Evolutionary conservation across 371 early-diverging fungal species (phyloP), one percentile per base, ranked within the genome.

Genomic region (Actinomortierella wolfii): DNA sequence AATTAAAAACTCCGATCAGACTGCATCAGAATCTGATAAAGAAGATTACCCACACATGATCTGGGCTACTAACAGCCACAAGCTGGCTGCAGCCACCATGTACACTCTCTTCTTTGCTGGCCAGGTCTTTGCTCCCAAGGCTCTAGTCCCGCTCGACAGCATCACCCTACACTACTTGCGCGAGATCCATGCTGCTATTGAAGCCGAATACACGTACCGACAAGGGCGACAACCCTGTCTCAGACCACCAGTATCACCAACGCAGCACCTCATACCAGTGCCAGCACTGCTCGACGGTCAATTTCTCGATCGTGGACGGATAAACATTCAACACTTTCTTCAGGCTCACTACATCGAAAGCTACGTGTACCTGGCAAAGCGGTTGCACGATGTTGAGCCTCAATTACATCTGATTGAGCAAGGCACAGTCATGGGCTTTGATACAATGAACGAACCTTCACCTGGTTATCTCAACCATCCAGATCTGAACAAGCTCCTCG

Each of bases 41-140:
- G 47, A 57, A 1, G 65, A 80, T 17, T 86, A 78, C 50, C 87
- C 88, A 9, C 85, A 83, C 54, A 92, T 92, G 93, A 89, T 89
- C 14, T 93, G 94, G 94, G 87, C 92, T 0, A 92, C 94, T 34
- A 93, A 93, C 65, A 89, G 89, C 64, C 79, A 79, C 49, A 92
- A 93, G 57, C 71, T 90, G 13, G 92, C 90, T 23, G 76, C 84
- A 1, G 82, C 89, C 6, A 92, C 94, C 50, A 92, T 93, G 92
- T 92, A 91, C 59, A 91, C 94, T 0, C 66, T 92, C 8, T 92
- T 92, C 60, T 92, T 90, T 60, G 92, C 78, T 0, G 93, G 93
- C 6, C 79, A 86, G 47, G 77, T 81, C 4, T 92, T 91, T 82
- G 91, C 91, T 0, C 93, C 94, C 2, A 60, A 75, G 1, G 68